These are phyloP conservation scores for Thelonectria rubi DNA, from an alignment of 2,329 filamentous ascomycete genomes.

Conservation along the genomic window DNA sequence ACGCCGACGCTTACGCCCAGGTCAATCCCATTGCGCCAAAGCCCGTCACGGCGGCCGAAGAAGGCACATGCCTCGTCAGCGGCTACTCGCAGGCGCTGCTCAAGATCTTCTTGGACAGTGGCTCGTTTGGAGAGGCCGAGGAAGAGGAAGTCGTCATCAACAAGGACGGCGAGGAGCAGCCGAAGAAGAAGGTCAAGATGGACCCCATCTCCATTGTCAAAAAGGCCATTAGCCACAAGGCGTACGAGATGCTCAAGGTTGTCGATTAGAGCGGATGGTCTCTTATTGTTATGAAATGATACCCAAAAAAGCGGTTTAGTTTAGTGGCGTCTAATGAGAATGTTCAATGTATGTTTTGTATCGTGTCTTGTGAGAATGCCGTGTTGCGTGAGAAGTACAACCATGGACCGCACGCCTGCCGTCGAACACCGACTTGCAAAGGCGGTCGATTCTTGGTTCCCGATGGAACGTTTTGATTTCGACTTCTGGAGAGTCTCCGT, in stretches of 20 bases:
- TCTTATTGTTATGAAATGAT: constrained; percentile 31
- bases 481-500: no score
- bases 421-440: no score
- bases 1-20: no score
- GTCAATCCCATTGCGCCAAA: constrained; percentile 55
- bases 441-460: no score
- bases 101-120: constrained; percentile 64
- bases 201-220: constrained; percentile 56
- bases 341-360: no score
- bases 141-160: constrained; percentile 42
- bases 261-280: constrained; percentile 54
- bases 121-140: constrained; percentile 53
- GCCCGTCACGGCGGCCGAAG: constrained; percentile 56
- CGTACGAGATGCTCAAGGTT: constrained; percentile 64
- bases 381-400: no score
- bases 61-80: constrained; percentile 59
- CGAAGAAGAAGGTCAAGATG: constrained; percentile 51
- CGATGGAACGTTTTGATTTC: no score
- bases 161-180: constrained; percentile 30
- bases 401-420: no score
- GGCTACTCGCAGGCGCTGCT: constrained; percentile 67
- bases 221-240: constrained; percentile 62
- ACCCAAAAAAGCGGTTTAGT: constrained; percentile 27
- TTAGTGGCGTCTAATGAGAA: no score
- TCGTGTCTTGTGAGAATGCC: no score